These are phyloP conservation scores for Puccinia novopanici DNA, from an alignment of 1,284 basidiomycete genomes.

Conservation along the genomic window DNA sequence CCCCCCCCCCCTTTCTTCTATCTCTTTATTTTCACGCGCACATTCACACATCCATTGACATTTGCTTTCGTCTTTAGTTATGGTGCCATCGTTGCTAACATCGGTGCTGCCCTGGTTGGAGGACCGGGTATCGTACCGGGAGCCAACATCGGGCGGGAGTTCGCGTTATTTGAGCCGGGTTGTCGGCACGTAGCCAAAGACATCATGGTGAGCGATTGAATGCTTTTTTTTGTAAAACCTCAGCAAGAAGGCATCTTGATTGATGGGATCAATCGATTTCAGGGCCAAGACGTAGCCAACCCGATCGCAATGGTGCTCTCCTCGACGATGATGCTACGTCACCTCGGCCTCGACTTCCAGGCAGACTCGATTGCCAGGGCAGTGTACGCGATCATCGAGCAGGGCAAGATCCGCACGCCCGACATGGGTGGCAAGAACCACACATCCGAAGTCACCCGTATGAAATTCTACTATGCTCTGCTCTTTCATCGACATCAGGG, in stretches of 20 bases:
- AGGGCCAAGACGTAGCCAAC: constrained; percentile 68
- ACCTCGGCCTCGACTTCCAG: constrained; percentile 91
- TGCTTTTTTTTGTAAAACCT: constrained; percentile 59
- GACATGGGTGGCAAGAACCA: constrained; percentile 80
- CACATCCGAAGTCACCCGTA: constrained; percentile 38
- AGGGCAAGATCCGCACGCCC: constrained; percentile 84
- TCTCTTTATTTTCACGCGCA: neutral
- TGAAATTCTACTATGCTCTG: neutral
- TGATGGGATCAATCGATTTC: neutral
- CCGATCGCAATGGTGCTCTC: constrained; percentile 97
- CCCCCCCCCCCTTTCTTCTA: neutral
- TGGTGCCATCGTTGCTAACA: constrained; percentile 60
- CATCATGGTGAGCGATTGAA: constrained; percentile 69
- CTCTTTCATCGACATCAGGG: neutral
- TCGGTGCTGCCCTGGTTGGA: constrained; percentile 59
- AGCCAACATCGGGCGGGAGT: constrained; percentile 60
- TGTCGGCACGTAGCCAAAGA: constrained; percentile 60
- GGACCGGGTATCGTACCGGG: constrained; percentile 59
- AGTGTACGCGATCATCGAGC: constrained; percentile 89
- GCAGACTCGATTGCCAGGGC: constrained; percentile 92
- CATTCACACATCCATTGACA: neutral
- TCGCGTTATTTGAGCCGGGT: constrained; percentile 59
- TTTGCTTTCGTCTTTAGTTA: constrained; percentile 51
- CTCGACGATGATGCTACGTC: constrained; percentile 97
- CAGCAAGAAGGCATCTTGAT: neutral